Evolutionary conservation across 208 protist species (phyloP).

Genomic region (Vickermania ingenoplastis): DNA sequence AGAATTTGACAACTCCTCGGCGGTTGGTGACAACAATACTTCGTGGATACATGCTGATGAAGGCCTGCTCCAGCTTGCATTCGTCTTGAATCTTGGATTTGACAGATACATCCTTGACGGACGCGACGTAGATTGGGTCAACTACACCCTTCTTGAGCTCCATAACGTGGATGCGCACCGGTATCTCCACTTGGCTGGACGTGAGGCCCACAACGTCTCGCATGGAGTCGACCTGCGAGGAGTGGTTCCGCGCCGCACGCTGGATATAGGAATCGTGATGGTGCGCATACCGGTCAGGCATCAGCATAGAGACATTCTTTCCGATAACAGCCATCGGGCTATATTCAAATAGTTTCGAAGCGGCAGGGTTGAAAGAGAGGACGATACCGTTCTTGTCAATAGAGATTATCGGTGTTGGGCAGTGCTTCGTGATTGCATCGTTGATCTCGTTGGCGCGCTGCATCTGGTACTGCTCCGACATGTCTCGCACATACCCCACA

Average conservation of each 20-base stretch:
- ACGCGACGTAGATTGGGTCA: conserved; percentile 1
- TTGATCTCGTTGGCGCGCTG: conserved; percentile 3
- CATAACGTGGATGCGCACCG: conserved; percentile 5
- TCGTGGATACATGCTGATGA: conserved; percentile 3
- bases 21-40: conserved; percentile 15
- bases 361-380: conserved; percentile 18
- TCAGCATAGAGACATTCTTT: conserved; percentile 7
- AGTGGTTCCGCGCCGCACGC: not conserved
- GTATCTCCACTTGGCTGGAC: conserved; percentile 4
- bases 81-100: conserved; percentile 9
- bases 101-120: conserved; percentile 3
- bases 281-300: not conserved
- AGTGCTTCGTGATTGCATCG: conserved; percentile 17
- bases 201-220: not conserved
- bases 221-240: conserved; percentile 4
- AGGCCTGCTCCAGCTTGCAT: conserved; percentile 1
- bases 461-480: conserved; percentile 9
- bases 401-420: conserved; percentile 15
- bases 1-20: conserved; percentile 2
- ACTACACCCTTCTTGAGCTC: conserved; percentile 11
- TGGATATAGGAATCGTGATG: conserved; percentile 6
- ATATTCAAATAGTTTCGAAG: conserved; percentile 17
- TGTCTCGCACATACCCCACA: conserved; percentile 19
- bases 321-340: conserved; percentile 5
- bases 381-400: conserved; percentile 19